These are phyloP conservation scores for Vicia villosa DNA, from an alignment of 306 rosid genomes.

Conservation along the genomic window DNA sequence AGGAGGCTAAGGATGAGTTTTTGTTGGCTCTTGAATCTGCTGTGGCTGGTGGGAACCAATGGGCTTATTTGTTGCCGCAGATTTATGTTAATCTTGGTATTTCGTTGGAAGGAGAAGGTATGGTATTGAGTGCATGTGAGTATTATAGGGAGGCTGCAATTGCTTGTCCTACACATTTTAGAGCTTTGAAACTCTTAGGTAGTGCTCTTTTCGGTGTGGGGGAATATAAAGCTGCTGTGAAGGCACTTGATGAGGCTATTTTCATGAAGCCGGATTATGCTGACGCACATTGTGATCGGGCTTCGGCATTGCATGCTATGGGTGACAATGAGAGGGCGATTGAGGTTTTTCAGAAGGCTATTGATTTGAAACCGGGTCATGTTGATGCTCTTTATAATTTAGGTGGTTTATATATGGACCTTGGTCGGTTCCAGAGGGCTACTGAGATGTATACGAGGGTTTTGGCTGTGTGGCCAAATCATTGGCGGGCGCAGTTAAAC, in stretches of 20 bases:
- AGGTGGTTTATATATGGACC: constrained; percentile 96
- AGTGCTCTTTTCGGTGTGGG: constrained; percentile 99
- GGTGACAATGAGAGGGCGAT: constrained; percentile 94
- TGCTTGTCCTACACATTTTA: constrained; percentile 94
- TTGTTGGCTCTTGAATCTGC: constrained; percentile 89
- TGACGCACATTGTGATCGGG: constrained; percentile 96
- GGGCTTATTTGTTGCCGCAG: constrained; percentile 97
- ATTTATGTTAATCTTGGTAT: constrained; percentile 96
- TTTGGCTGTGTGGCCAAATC: constrained; percentile 92
- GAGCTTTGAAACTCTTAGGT: constrained; percentile 95
- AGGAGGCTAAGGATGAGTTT: constrained; percentile 90
- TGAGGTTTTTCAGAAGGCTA: constrained; percentile 95
- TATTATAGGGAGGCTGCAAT: constrained; percentile 98
- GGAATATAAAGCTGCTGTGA: constrained; percentile 93
- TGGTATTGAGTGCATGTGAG: constrained; percentile 99
- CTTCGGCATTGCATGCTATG: constrained; percentile 95
- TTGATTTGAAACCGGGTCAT: constrained; percentile 94
- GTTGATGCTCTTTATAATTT: constrained; percentile 91
- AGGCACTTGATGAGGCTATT: constrained; percentile 93
- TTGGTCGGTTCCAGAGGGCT: constrained; percentile 93
- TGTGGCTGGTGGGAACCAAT: constrained; percentile 92
- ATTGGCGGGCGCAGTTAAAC: constrained; percentile 99
- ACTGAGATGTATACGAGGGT: constrained; percentile 98
- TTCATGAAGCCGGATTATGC: constrained; percentile 96
- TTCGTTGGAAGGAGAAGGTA: constrained; percentile 97